phyloP scores from a whole-genome alignment of 805 yeast genomes.

The Candida nemodendra region DNA sequence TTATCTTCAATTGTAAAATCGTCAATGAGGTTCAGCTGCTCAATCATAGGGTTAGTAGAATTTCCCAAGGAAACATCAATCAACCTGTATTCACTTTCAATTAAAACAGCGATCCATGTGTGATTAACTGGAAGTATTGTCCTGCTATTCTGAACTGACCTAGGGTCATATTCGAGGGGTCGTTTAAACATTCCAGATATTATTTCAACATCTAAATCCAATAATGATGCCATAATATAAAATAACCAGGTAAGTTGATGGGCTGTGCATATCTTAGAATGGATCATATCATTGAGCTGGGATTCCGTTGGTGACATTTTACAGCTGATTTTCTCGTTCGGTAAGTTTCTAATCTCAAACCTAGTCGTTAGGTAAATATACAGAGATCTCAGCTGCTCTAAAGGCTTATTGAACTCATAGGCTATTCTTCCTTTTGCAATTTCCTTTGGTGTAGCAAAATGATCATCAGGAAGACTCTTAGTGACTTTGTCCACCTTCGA shows the following conservation, averaged over 20 bases:
- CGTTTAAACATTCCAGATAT: constrained; percentile 81
- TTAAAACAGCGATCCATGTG: constrained; percentile 79
- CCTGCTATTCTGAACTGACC: constrained; percentile 35
- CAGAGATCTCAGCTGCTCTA: constrained; percentile 65
- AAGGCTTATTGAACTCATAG: constrained; percentile 47
- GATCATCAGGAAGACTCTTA: constrained; percentile 35
- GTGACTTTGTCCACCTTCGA: constrained; percentile 46
- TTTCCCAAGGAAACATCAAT: constrained; percentile 73
- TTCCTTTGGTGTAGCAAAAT: constrained; percentile 49
- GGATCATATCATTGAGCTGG: constrained; percentile 28
- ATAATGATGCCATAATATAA: constrained; percentile 64
- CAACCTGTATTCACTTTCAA: constrained; percentile 77
- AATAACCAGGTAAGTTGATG: constrained; percentile 78
- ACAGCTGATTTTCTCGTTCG: constrained; percentile 33
- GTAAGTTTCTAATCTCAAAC: constrained; percentile 44
- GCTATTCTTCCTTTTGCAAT: constrained; percentile 55
- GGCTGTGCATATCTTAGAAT: constrained; percentile 27
- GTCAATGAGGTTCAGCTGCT: constrained; percentile 39
- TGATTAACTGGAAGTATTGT: constrained; percentile 64
- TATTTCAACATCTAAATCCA: constrained; percentile 72
- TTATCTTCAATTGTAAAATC: constrained; percentile 19
- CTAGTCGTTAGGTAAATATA: constrained; percentile 62
- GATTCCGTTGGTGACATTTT: constrained; percentile 28
- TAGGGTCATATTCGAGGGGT: constrained; percentile 56
- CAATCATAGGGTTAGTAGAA: constrained; percentile 49